These are phyloP conservation scores for Craterostigma plantagineum DNA, from an alignment of 257 asterid genomes.

Conservation along the genomic window DNA sequence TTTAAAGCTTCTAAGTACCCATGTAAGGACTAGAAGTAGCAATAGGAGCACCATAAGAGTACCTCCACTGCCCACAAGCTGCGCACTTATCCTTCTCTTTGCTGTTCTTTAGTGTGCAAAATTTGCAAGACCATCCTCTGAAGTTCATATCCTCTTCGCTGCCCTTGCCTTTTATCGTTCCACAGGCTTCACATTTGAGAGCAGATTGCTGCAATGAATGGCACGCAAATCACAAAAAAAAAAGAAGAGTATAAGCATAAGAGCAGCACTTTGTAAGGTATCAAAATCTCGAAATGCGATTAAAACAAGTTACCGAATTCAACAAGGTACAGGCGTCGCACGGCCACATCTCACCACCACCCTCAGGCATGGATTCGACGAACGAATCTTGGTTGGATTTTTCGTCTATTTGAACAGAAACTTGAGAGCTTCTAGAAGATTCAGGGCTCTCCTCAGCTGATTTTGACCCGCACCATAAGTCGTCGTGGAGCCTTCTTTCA, in stretches of 20 bases:
- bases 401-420: conserved; percentile 8
- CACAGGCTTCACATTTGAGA: conserved; percentile 50
- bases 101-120: conserved; percentile 55
- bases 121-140: conserved; percentile 61
- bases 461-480: conserved; percentile 69
- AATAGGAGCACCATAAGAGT: conserved; percentile 63
- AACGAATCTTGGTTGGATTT: conserved; percentile 9
- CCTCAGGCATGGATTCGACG: conserved; percentile 17
- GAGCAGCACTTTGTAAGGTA: conserved; percentile 1
- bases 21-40: conserved; percentile 21
- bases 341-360: conserved; percentile 34
- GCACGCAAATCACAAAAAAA: not conserved
- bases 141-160: conserved; percentile 12
- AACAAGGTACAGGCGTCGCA: conserved; percentile 47
- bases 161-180: conserved; percentile 23
- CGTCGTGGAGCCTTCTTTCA: conserved; percentile 68
- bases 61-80: conserved; percentile 86
- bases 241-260: not conserved
- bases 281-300: conserved; percentile 1
- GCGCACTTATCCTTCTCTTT: conserved; percentile 33
- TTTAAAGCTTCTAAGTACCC: conserved; percentile 22
- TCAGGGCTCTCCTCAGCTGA: conserved; percentile 19
- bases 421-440: conserved; percentile 21
- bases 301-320: conserved; percentile 34
- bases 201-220: conserved; percentile 30